These are phyloP conservation scores for Scheffersomyces parashehatae DNA, from an alignment of 1,139 yeast genomes.

Conservation along the genomic window DNA sequence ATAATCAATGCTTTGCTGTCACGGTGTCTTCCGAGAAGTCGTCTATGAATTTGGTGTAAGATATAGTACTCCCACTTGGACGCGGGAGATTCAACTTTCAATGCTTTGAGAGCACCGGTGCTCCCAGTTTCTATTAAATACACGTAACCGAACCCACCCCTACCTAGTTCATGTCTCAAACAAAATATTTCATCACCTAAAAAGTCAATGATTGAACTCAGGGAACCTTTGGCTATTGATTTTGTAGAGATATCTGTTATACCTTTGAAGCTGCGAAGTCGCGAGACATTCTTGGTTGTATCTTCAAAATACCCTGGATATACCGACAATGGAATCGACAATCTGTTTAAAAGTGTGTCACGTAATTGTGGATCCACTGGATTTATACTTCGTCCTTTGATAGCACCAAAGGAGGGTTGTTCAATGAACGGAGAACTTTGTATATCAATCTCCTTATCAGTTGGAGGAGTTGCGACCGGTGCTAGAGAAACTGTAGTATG, in stretches of 20 bases:
- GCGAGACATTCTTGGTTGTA: slow-evolving; percentile 21
- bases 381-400: slow-evolving; percentile 21
- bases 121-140: slow-evolving; percentile 68
- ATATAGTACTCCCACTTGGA: slow-evolving; percentile 84
- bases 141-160: slow-evolving; percentile 81
- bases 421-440: slow-evolving; percentile 53
- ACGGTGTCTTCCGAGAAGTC: slow-evolving; percentile 21
- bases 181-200: slow-evolving; percentile 56
- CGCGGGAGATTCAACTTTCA: slow-evolving; percentile 73
- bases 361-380: slow-evolving; percentile 31
- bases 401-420: slow-evolving; percentile 23
- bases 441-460: slow-evolving; percentile 24
- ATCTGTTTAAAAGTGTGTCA: slow-evolving; percentile 21
- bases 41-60: slow-evolving; percentile 52
- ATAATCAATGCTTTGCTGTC: slow-evolving; percentile 37
- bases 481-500: slow-evolving; percentile 4
- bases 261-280: slow-evolving; percentile 31
- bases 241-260: slow-evolving; percentile 37
- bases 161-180: slow-evolving; percentile 65
- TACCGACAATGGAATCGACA: slow-evolving; percentile 25
- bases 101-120: slow-evolving; percentile 57
- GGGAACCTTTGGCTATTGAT: slow-evolving; percentile 37
- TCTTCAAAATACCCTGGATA: slow-evolving; percentile 31
- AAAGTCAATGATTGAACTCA: slow-evolving; percentile 45
- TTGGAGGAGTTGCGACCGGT: slow-evolving; percentile 31